Evolutionary conservation across 2,329 filamentous ascomycete genomes (phyloP), one percentile per base, ranked within the genome.

Genomic region (Drechslera avenae): DNA sequence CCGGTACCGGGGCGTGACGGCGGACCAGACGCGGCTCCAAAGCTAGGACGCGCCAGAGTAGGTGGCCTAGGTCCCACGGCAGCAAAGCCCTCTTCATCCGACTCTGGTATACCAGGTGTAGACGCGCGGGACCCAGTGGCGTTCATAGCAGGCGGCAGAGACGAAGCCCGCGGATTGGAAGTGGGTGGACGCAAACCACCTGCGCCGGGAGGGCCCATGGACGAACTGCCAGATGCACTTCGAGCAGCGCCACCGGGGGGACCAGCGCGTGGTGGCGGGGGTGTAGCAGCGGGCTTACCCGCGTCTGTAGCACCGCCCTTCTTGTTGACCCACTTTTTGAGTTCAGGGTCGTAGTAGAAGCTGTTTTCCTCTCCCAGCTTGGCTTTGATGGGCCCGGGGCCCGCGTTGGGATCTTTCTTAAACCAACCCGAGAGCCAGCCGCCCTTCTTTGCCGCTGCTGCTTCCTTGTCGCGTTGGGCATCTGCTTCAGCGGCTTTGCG

Each of bases 281-380:
- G 89, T 0, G 91, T 86, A 39, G 78, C 76, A 19, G 78, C 74
- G 18, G 80, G 71, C 23, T 82, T 78, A 57, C 85, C 82, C 3
- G 83, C 78, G 7, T 88, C 86, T 6, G 54, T 82, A 12, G 78
- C 78, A 10, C 87, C 87, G 9, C 85, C 85, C 71, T 96, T 97
- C 79, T 97, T 97, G 79, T 99, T 97, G 71, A 99, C 82, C 95
- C 95, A 99, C 71, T 94, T 91, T 79, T 96, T 95, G 44, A 96
- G 83, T n/a, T 97, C 90, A 2, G 91, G 89, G 68, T 99, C 94
- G 67, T 94, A 99, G 61, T 93, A 88, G 74, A 99, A 97, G 37
- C 86, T 91, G 73, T 86, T 96, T 68, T 94, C 86, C 73, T 99
- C 95, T 54, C 93, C 95, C 7, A 99, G 83, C 68, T 99, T 99